Base-by-base conservation (phyloP, 768 basidiomycete species). In the Lanmaoa rubissima region DNA sequence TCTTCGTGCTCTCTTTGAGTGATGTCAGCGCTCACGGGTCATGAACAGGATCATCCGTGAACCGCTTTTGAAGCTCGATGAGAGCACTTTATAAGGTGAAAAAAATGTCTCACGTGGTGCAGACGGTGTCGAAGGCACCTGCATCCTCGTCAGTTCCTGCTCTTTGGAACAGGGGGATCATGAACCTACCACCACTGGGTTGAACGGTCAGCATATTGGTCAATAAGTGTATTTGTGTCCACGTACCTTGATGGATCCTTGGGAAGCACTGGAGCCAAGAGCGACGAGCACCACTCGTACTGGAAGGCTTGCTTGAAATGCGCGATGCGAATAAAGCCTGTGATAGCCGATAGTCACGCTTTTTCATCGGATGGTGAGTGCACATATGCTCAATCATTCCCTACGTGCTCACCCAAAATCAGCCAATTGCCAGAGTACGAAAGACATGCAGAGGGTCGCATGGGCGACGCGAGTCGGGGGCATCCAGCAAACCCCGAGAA, bases 301-400 rank as follows among this genome's bases (percentile, higher is more conserved):
- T 16, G 26, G 21, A 41, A 51, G 12, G 39, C 24, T 51, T 9
- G 58, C 55, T 31, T 21, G 31, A 28, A 59, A 59, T 11, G 55
- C 16, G 5, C 58, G 55, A 8, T 59, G 58, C 3, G 55, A 50
- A 32, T 59, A 59, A 1, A 59, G 38, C 16, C 58, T 59, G 16
- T 59, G 58, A 35, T 58, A 58, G n/a, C 58, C 55, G 14, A 59
- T 58, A 0, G 58, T 59, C n/a, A 58, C 44, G 12, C 58, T 59
- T 49, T 28, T 51, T 21, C 38, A 50, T 40, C 12, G 16, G 9
- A 17, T 36, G 42, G 55, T 58, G 44, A 58, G 58, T 24, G 42
- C 16, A 16, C 17, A 14, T 8, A 38, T 13, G 24, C 26, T 21
- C 56, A 41, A 16, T 32, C 32, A 17, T 39, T 26, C 5, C 17